Conservation (phyloP, 2,329 filamentous ascomycete species). For the Colletotrichum theobromicola region DNA sequence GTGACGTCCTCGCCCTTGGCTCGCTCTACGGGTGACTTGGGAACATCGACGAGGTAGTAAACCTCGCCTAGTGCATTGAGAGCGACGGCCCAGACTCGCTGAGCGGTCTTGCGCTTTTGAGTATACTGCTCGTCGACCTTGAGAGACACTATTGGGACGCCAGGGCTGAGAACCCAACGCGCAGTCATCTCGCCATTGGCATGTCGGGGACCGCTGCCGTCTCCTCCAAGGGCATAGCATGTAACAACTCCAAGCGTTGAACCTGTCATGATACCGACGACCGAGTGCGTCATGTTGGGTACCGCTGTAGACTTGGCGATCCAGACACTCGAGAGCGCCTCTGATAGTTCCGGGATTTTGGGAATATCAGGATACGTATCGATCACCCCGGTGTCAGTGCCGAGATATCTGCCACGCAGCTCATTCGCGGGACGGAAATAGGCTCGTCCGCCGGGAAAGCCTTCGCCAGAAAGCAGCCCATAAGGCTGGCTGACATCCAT, state of each 20-base stretch:
- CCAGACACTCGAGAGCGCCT: conserved; percentile 83
- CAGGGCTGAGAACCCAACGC: conserved; percentile 89
- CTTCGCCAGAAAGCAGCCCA: conserved; percentile 85
- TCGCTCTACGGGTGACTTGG: conserved; percentile 56
- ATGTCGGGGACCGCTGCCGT: conserved; percentile 64
- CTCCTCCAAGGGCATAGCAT: conserved; percentile 75
- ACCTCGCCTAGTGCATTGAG: conserved; percentile 93
- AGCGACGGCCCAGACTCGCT: conserved; percentile 88
- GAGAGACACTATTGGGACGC: conserved; percentile 87
- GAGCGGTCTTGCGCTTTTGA: conserved; percentile 68
- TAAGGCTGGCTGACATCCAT: conserved; percentile 91
- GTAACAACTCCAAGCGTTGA: conserved; percentile 85
- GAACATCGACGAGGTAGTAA: conserved; percentile 80
- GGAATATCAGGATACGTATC: conserved; percentile 77
- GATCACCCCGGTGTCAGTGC: conserved; percentile 62
- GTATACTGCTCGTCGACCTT: conserved; percentile 85
- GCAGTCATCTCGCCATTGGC: conserved; percentile 81
- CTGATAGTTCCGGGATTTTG: conserved; percentile 70
- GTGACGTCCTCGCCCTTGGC: conserved; percentile 60
- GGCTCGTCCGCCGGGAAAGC: conserved; percentile 79
- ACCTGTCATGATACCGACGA: conserved; percentile 83
- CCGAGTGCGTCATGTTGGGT: conserved; percentile 73
- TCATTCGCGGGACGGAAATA: conserved; percentile 80
- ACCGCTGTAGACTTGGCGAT: conserved; percentile 82
- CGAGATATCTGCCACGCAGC: conserved; percentile 77